Conservation (phyloP, 1,139 yeast genomes). For the Yamadazyma membranifaciens region DNA sequence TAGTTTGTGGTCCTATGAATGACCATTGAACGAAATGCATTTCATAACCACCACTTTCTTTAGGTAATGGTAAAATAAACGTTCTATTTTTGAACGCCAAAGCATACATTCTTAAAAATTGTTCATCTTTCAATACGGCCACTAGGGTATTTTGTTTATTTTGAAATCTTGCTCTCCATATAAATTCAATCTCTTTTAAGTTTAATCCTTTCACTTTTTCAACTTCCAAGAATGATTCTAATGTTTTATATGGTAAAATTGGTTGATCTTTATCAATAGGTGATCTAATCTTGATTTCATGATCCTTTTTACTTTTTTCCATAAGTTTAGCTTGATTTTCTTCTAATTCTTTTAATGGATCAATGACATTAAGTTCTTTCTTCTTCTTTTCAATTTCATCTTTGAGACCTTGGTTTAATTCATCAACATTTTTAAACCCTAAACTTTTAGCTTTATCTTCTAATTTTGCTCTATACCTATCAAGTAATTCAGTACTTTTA, state of each 20-base stretch:
- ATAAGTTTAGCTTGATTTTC: conserved; percentile 37
- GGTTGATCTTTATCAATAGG: conserved; percentile 49
- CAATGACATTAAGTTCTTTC: conserved; percentile 57
- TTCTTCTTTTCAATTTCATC: conserved; percentile 59
- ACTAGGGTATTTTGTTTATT: conserved; percentile 57
- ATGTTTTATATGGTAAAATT: conserved; percentile 62
- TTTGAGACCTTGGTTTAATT: conserved; percentile 61
- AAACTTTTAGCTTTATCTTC: conserved; percentile 35
- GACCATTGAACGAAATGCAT: conserved; percentile 95
- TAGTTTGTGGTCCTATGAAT: conserved; percentile 79
- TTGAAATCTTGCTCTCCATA: conserved; percentile 89
- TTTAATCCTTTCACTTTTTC: conserved; percentile 61
- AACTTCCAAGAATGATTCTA: conserved; percentile 67
- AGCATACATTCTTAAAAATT: conserved; percentile 59
- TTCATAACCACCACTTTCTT: conserved; percentile 60
- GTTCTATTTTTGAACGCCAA: conserved; percentile 75
- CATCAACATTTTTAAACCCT: conserved; percentile 50
- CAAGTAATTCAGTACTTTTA: conserved; percentile 13
- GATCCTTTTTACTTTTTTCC: conserved; percentile 49
- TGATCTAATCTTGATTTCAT: conserved; percentile 59
- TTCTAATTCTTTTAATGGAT: conserved; percentile 68
- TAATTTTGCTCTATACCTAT: conserved; percentile 31
- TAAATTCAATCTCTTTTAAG: conserved; percentile 64
- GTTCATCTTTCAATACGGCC: conserved; percentile 58
- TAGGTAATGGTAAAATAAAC: conserved; percentile 70